Conservation (phyloP, 2,329 filamentous ascomycete species). For the Cladophialophora immunda region DNA sequence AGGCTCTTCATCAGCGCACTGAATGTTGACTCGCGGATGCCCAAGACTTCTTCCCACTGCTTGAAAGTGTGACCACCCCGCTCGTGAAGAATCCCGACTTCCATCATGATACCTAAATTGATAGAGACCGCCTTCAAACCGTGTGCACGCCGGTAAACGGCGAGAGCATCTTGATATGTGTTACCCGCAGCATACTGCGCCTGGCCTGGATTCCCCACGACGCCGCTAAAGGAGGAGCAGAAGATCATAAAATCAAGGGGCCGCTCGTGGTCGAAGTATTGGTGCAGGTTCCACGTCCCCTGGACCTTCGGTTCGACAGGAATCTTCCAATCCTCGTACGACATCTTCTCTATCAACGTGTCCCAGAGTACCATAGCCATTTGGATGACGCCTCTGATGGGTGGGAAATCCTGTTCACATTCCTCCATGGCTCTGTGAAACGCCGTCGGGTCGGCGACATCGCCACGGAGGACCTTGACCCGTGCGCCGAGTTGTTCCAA, state of each 20-base stretch:
- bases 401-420: constrained; percentile 40
- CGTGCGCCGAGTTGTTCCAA: neutral
- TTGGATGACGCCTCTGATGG: constrained; percentile 57
- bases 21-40: no score
- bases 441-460: constrained; percentile 29
- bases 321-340: constrained; percentile 48
- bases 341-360: constrained; percentile 49
- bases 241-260: constrained; percentile 52
- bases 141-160: constrained; percentile 41
- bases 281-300: constrained; percentile 50
- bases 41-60: constrained; percentile 16
- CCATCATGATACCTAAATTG: constrained; percentile 45
- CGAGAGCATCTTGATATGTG: constrained; percentile 48
- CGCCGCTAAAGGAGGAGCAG: constrained; percentile 50
- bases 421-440: constrained; percentile 31
- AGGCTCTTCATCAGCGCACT: neutral
- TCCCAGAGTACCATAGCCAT: constrained; percentile 55
- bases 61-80: constrained; percentile 1
- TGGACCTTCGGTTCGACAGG: constrained; percentile 52
- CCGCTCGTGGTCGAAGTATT: constrained; percentile 10
- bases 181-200: constrained; percentile 53
- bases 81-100: constrained; percentile 41
- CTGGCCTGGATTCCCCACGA: constrained; percentile 57
- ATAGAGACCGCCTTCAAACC: constrained; percentile 43
- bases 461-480: neutral